A percentile compares a stretch with the other conserved stretches of the same genome.
phyloP scores from a whole-genome alignment of 2,329 filamentous ascomycete species.

The Byssochlamys sp. region DNA sequence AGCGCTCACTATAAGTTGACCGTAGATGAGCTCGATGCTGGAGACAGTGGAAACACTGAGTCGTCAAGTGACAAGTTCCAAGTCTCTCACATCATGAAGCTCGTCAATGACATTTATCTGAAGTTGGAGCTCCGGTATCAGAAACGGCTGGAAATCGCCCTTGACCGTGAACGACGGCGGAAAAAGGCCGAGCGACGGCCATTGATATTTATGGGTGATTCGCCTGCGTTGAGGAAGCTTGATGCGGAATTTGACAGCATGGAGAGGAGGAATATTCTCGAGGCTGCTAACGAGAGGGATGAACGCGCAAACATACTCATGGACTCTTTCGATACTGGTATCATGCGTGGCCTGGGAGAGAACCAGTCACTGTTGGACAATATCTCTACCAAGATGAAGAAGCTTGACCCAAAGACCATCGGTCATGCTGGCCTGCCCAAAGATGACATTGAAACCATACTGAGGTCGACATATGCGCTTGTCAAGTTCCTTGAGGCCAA shows the following conservation, averaged over 20 bases:
- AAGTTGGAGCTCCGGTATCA: conserved; percentile 43
- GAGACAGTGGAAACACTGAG: conserved; percentile 27
- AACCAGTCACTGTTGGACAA: conserved; percentile 44
- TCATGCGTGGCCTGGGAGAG: conserved; percentile 41
- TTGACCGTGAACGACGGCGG: conserved; percentile 46
- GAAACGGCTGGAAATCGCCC: conserved; percentile 39
- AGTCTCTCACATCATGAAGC: conserved; percentile 36
- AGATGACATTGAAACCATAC: conserved; percentile 25
- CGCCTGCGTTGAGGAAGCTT: conserved; percentile 40
- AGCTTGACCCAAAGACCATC: conserved; percentile 25
- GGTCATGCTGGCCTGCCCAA: conserved; percentile 24
- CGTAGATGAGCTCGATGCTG: conserved; percentile 31
- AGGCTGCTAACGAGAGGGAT: conserved; percentile 42
- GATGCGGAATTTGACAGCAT: conserved; percentile 41
- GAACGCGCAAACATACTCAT: conserved; percentile 42
- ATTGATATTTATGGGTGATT: conserved; percentile 44
- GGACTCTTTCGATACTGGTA: conserved; percentile 42
- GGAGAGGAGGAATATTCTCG: conserved; percentile 42
- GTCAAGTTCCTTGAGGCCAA: conserved; percentile 33
- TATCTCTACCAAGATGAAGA: conserved; percentile 35
- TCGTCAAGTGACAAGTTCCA: conserved; percentile 22
- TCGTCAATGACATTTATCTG: conserved; percentile 37
- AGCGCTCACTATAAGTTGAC: conserved; percentile 38
- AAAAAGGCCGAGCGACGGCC: conserved; percentile 47
- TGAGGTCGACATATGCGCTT: conserved; percentile 31